These are phyloP conservation scores for Ogataea pini DNA, from an alignment of 805 yeast genomes.

Conservation along the genomic window DNA sequence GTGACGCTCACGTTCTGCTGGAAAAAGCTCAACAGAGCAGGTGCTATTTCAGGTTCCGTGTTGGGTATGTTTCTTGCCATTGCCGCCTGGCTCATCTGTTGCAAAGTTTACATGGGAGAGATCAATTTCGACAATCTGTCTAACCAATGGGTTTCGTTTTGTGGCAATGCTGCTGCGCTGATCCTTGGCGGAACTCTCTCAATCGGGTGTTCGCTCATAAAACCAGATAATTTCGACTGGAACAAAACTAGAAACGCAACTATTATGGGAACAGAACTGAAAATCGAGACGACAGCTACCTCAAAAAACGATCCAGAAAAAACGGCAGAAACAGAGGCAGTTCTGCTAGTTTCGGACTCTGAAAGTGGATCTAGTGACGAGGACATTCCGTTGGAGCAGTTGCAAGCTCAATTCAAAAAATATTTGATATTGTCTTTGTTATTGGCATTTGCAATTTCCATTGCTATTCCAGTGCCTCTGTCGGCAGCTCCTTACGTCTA, in stretches of 20 bases:
- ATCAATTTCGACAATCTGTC: slow-evolving; percentile 38
- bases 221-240: slow-evolving; percentile 45
- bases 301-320: neutral
- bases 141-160: slow-evolving; percentile 42
- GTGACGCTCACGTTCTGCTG: slow-evolving; percentile 45
- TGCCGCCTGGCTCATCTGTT: slow-evolving; percentile 38
- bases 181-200: slow-evolving; percentile 40
- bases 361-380: neutral
- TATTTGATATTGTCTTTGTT: slow-evolving; percentile 23
- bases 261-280: neutral
- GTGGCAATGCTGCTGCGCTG: slow-evolving; percentile 42
- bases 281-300: neutral
- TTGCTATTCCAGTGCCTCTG: slow-evolving; percentile 37
- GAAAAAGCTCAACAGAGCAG: slow-evolving; percentile 41
- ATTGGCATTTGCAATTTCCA: slow-evolving; percentile 25
- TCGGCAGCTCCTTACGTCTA: slow-evolving; percentile 39
- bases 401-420: slow-evolving; percentile 6
- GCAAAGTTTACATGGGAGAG: slow-evolving; percentile 38
- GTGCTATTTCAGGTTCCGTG: slow-evolving; percentile 45
- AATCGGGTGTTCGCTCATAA: slow-evolving; percentile 24
- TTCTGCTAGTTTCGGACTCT: neutral
- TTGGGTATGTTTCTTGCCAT: slow-evolving; percentile 46
- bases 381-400: slow-evolving; percentile 7
- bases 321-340: neutral
- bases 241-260: slow-evolving; percentile 6